phyloP scores from a whole-genome alignment of 345 rosid genomes.

The Kandelia obovata region DNA sequence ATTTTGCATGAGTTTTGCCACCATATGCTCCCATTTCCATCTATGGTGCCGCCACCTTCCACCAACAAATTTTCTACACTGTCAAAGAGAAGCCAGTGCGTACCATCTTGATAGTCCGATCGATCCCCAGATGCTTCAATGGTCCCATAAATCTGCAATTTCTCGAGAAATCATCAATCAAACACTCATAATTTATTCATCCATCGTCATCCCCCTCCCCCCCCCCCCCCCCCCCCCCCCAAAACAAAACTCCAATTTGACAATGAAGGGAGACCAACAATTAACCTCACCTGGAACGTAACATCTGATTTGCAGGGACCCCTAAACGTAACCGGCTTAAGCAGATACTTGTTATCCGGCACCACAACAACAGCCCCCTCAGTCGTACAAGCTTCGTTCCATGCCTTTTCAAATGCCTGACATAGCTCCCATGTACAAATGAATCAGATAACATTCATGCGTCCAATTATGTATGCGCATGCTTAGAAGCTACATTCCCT shows the following conservation, averaged over 20 bases:
- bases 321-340: constrained; percentile 44
- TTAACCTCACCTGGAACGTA: constrained; percentile 46
- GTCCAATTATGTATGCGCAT: too few species aligned
- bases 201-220: too few species aligned
- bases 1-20: constrained; percentile 89
- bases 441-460: too few species aligned
- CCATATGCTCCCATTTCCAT: constrained; percentile 84
- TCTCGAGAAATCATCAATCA: neutral
- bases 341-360: constrained; percentile 47
- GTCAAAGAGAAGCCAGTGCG: constrained; percentile 63
- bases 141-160: constrained; percentile 52
- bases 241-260: neutral
- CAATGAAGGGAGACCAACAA: neutral
- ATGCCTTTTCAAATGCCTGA: constrained; percentile 71
- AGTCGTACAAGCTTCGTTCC: constrained; percentile 67
- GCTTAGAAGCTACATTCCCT: too few species aligned
- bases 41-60: constrained; percentile 59
- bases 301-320: constrained; percentile 72
- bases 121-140: constrained; percentile 54
- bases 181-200: too few species aligned
- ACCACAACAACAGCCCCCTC: constrained; percentile 44
- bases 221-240: too few species aligned
- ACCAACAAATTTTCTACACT: constrained; percentile 41
- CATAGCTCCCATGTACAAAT: neutral
- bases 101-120: constrained; percentile 48